Evolutionary conservation across 2,329 filamentous ascomycete species (phyloP), one percentile per base, ranked within the genome.

Genomic region (Exutisphaerella laricina): DNA sequence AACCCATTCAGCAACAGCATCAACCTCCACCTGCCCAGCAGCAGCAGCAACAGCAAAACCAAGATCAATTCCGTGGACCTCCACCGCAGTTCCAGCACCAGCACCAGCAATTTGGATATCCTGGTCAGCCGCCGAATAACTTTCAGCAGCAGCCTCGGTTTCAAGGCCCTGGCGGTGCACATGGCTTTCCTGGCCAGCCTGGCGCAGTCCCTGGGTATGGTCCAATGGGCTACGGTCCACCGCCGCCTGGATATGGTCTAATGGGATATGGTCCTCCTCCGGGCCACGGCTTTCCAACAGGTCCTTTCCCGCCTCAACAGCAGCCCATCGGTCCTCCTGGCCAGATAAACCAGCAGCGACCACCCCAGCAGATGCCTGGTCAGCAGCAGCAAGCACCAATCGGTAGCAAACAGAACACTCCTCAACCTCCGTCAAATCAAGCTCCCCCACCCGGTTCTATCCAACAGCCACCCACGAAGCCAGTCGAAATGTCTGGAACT

Each of bases 151-250:
- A 69, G 36, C 67, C 69, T 33, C 69, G 70, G 38, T 72, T 72
- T 42, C 67, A 67, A 43, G 69, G 69, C 10, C 60, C 60, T 10
- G 60, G 60, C n/a, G 63, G 63, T 35, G 61, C 60, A 25, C 70
- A 68, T 56, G 68, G 66, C 29, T 74, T 73, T 49, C 70, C 63
- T 39, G 64, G 62, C 10, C 56, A 53, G 26, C 65, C 65, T 31
- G 63, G 64, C 30, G 66, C 68, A 30, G 70, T 70, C 42, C 83
- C 83, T 51, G 78, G 78, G 13, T 88, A 83, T 39, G 54, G 54
- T 1, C 52, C 57, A 52, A 51, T 45, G 32, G 94, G 88, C 62
- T 85, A 84, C 50, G 82, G 80, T 12, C 85, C 80, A 31, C 53
- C 55, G 22, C 51, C 53, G 16, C n/a, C n/a, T n/a, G 54, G 56